Percentiles rank a stretch among this genome's conserved stretches.
Evolutionary conservation across 352 stramenopile genomes (phyloP).

Genomic region (Phytophthora hibernalis): DNA sequence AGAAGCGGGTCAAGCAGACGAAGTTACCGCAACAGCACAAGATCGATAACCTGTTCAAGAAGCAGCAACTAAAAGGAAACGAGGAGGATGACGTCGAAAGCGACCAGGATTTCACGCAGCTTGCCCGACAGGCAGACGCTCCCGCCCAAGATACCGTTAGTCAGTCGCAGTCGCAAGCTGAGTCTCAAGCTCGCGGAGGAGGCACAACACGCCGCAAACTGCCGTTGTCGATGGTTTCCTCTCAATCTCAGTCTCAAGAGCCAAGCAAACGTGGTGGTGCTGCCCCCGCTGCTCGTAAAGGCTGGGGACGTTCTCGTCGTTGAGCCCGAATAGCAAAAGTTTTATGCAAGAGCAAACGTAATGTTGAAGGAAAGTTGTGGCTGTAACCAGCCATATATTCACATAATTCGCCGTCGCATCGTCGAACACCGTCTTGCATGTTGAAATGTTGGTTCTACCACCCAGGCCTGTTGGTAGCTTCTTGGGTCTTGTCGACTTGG

Average conservation of each 20-base stretch:
- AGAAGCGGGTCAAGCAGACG: conserved; percentile 25
- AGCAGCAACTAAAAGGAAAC: conserved; percentile 33
- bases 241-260: conserved; percentile 53
- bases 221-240: conserved; percentile 74
- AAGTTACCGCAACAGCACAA: conserved; percentile 57
- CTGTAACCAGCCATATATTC: conserved; percentile 26
- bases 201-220: conserved; percentile 63
- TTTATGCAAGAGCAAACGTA: conserved; percentile 7
- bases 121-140: conserved; percentile 31
- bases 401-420: conserved; percentile 7
- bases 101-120: conserved; percentile 69
- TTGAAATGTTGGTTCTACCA: neutral
- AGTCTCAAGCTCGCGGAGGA: conserved; percentile 37
- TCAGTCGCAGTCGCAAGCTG: conserved; percentile 44
- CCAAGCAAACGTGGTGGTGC: conserved; percentile 20
- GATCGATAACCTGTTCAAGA: conserved; percentile 67
- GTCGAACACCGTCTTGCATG: neutral
- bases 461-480: neutral
- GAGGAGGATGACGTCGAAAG: conserved; percentile 75
- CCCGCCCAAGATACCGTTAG: conserved; percentile 23
- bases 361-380: conserved; percentile 16
- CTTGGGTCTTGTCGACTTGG: neutral
- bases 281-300: conserved; percentile 54
- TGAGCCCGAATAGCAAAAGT: conserved; percentile 29
- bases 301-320: conserved; percentile 70